A percentile compares a stretch with the other conserved stretches of the same genome.
Conservation (phyloP, 179 eudicot genomes). For the Silene vulgaris region DNA sequence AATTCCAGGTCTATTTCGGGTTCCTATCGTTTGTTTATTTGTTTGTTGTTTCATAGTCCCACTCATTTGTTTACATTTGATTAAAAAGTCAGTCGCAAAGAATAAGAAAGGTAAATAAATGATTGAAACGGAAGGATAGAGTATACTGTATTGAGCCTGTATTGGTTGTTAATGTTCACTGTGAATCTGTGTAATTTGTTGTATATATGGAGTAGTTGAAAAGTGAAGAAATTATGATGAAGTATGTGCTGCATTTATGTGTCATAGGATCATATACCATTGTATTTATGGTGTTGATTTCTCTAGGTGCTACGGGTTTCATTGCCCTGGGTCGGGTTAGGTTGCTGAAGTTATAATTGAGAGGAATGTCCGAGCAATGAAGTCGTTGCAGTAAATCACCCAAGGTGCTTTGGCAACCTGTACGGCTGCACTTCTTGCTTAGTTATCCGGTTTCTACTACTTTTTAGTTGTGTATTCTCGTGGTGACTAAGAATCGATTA, state of each 20-base stretch:
- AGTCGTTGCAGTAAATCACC: too few species aligned
- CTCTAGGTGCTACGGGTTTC: background rate
- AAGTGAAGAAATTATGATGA: background rate
- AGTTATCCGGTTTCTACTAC: too few species aligned
- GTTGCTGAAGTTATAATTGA: background rate
- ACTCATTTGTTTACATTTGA: background rate
- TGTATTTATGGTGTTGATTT: background rate
- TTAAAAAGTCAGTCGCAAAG: background rate
- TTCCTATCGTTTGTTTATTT: background rate
- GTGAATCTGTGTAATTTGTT: background rate
- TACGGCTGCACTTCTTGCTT: too few species aligned
- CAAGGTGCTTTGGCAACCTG: too few species aligned
- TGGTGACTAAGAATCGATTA: too few species aligned
- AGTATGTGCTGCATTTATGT: background rate
- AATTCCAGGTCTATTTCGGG: constrained; percentile 40
- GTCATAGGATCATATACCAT: background rate
- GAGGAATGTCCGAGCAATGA: background rate
- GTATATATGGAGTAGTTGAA: background rate
- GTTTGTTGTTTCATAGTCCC: background rate
- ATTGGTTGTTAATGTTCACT: background rate
- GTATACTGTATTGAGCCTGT: too few species aligned
- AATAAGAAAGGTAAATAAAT: too few species aligned
- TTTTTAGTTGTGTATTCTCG: too few species aligned
- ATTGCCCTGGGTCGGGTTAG: background rate
- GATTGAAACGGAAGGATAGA: too few species aligned